phyloP scores from a whole-genome alignment of 352 stramenopile genomes.

The Pythium myriotylum region DNA sequence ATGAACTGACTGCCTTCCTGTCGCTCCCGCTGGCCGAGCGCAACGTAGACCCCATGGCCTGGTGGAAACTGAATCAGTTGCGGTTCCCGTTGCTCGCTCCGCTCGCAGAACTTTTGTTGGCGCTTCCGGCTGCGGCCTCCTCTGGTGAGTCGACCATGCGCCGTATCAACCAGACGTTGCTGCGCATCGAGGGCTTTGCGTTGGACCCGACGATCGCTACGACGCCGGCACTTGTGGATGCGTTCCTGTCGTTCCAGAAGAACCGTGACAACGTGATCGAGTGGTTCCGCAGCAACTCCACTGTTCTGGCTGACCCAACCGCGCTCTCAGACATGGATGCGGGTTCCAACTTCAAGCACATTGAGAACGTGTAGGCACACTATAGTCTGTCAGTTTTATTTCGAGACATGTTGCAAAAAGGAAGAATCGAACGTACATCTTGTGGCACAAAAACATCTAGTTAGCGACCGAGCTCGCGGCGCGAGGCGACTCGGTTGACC shows the following conservation, averaged over 20 bases:
- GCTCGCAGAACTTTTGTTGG: constrained; percentile 76
- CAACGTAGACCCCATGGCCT: constrained; percentile 71
- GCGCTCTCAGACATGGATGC: constrained; percentile 26
- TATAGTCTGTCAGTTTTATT: constrained; percentile 1
- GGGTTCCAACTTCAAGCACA: constrained; percentile 61
- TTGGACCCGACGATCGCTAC: constrained; percentile 47
- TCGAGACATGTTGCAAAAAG: background rate
- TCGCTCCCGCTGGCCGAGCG: constrained; percentile 71
- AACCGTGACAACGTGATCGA: constrained; percentile 78
- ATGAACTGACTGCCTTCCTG: constrained; percentile 74
- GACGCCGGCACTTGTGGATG: constrained; percentile 62
- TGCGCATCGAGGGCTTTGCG: constrained; percentile 51
- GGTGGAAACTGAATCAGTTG: constrained; percentile 82
- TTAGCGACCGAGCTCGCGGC: background rate
- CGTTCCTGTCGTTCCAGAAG: constrained; percentile 82
- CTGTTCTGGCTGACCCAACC: constrained; percentile 27
- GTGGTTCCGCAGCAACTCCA: constrained; percentile 64
- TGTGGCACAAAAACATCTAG: background rate
- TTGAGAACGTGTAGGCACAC: constrained; percentile 55
- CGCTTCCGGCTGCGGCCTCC: constrained; percentile 62
- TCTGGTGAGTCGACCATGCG: constrained; percentile 54
- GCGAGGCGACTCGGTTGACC: constrained; percentile 23
- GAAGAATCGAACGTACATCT: too few species aligned
- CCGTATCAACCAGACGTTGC: constrained; percentile 57
- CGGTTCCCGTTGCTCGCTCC: constrained; percentile 77